These are phyloP conservation scores for Fusarium sp. DNA, from an alignment of 2,329 filamentous ascomycete genomes.

Conservation along the genomic window DNA sequence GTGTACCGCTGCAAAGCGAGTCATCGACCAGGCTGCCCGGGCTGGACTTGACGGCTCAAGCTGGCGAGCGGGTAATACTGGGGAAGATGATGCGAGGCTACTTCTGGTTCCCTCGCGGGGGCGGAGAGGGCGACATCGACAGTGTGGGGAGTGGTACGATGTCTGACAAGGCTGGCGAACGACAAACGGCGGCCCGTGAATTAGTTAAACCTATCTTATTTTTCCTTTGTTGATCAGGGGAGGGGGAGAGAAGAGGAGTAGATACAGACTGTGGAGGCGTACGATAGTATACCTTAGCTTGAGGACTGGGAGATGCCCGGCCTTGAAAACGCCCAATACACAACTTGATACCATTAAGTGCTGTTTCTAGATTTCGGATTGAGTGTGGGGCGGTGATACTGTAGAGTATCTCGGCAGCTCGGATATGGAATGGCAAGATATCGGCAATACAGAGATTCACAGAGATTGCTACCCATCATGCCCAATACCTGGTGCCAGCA, in stretches of 20 bases:
- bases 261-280: slow-evolving; percentile 40
- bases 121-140: slow-evolving; percentile 30
- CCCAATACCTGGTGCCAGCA: neutral
- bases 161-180: slow-evolving; percentile 45
- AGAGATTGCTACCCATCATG: neutral
- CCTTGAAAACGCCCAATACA: slow-evolving; percentile 31
- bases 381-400: neutral
- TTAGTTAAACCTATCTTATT: slow-evolving; percentile 38
- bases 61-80: slow-evolving; percentile 46
- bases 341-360: slow-evolving; percentile 21
- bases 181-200: slow-evolving; percentile 39
- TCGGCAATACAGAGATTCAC: neutral
- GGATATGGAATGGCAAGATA: neutral
- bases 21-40: slow-evolving; percentile 36
- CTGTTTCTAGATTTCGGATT: neutral
- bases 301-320: slow-evolving; percentile 25
- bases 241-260: slow-evolving; percentile 29
- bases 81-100: slow-evolving; percentile 46
- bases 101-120: slow-evolving; percentile 37
- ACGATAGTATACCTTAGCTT: slow-evolving; percentile 23
- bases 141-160: slow-evolving; percentile 46
- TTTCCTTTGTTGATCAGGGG: slow-evolving; percentile 46
- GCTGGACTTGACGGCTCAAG: slow-evolving; percentile 31
- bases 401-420: neutral
- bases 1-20: slow-evolving; percentile 39